Evolutionary conservation across 1,284 basidiomycete genomes (phyloP).

Genomic region (Xanthoconium separans): DNA sequence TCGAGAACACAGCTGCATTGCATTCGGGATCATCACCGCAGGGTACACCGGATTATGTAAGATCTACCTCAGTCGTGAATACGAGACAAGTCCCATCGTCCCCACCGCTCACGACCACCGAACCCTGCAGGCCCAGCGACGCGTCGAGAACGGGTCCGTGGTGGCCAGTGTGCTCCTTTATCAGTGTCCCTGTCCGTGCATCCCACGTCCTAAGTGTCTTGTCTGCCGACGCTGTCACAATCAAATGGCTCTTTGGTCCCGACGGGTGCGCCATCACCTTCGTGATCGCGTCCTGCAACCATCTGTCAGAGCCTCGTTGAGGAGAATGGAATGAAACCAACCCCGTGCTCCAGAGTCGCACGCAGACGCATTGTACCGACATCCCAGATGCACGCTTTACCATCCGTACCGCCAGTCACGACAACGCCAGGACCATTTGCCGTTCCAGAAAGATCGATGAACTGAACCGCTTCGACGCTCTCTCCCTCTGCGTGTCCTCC

Average conservation of each 20-base stretch:
- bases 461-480: slow-evolving; percentile 87
- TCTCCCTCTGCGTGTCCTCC: slow-evolving; percentile 87
- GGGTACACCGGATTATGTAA: slow-evolving; percentile 23
- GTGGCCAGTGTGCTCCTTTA: slow-evolving; percentile 86
- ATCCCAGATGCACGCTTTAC: slow-evolving; percentile 94
- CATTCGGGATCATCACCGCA: background rate
- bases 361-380: slow-evolving; percentile 80
- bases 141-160: slow-evolving; percentile 78
- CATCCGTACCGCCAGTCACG: slow-evolving; percentile 91
- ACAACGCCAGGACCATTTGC: slow-evolving; percentile 62
- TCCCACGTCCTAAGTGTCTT: slow-evolving; percentile 91
- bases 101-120: slow-evolving; percentile 77
- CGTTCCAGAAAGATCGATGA: slow-evolving; percentile 73
- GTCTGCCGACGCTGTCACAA: slow-evolving; percentile 87
- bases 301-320: background rate
- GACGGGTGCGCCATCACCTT: slow-evolving; percentile 72
- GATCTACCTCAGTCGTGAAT: slow-evolving; percentile 59
- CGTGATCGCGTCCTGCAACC: slow-evolving; percentile 79
- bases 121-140: slow-evolving; percentile 65
- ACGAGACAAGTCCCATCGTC: slow-evolving; percentile 86
- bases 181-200: slow-evolving; percentile 75
- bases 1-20: background rate
- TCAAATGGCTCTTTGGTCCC: slow-evolving; percentile 63
- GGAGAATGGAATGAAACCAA: slow-evolving; percentile 36
- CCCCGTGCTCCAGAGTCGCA: slow-evolving; percentile 77